phyloP scores from a whole-genome alignment of 176 grass and related monocot species.

The Zea mays region DNA sequence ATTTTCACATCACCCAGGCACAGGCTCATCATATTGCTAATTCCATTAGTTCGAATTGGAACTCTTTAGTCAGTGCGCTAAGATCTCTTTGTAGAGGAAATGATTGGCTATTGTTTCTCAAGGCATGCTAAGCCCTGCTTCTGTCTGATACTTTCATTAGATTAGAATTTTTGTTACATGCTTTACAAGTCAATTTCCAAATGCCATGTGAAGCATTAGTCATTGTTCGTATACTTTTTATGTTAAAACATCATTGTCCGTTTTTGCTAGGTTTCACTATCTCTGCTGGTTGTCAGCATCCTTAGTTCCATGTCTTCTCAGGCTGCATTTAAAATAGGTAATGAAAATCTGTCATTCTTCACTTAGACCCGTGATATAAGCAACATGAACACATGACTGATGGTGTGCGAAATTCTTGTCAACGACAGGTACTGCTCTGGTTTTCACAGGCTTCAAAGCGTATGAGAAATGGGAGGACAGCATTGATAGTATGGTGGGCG shows the following conservation, averaged over 20 bases:
- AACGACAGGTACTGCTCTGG: constrained; percentile 61
- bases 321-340: constrained; percentile 81
- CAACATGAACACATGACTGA: constrained; percentile 15
- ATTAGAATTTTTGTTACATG: constrained; percentile 4
- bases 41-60: constrained; percentile 70
- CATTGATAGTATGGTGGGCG: constrained; percentile 55
- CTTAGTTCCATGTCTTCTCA: constrained; percentile 66
- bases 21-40: constrained; percentile 59
- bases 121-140: constrained; percentile 46
- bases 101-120: constrained; percentile 80
- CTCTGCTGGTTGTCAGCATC: constrained; percentile 68
- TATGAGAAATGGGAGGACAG: constrained; percentile 90
- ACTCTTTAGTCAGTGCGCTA: constrained; percentile 65
- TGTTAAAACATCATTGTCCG: constrained; percentile 9
- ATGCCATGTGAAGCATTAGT: background rate
- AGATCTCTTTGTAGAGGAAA: constrained; percentile 94
- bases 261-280: constrained; percentile 61
- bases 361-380: background rate
- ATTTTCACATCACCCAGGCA: constrained; percentile 71
- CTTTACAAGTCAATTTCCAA: constrained; percentile 14
- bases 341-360: constrained; percentile 20
- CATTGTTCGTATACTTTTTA: background rate
- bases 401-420: constrained; percentile 29
- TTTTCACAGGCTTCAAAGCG: constrained; percentile 71
- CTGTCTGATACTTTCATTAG: constrained; percentile 19